phyloP scores from a whole-genome alignment of 139 green algal genomes.

The Dunaliella primolecta region DNA sequence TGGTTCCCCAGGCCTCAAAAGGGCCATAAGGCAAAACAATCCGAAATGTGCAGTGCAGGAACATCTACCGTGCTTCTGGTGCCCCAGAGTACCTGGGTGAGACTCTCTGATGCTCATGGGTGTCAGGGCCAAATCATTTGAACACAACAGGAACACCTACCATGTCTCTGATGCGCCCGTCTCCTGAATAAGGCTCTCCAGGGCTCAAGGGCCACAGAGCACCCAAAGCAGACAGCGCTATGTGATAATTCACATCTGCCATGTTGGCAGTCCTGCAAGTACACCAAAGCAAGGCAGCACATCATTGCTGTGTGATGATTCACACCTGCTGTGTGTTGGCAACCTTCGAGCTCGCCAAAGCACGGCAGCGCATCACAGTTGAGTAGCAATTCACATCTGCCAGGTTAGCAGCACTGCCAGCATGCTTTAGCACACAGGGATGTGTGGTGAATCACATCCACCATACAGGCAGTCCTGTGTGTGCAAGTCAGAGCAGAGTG shows the following conservation, averaged over 20 bases:
- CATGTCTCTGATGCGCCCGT: constrained; percentile 34
- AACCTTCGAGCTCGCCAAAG: too few species aligned
- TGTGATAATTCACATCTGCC: constrained; percentile 25
- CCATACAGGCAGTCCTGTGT: background rate
- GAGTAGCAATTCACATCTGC: background rate
- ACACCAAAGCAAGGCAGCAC: too few species aligned
- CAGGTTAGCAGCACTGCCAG: background rate
- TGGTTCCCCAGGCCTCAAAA: constrained; percentile 27
- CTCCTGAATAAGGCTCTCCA: constrained; percentile 15
- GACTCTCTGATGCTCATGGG: constrained; percentile 24
- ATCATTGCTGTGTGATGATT: too few species aligned
- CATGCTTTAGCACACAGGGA: too few species aligned
- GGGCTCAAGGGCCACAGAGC: constrained; percentile 36
- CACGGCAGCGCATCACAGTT: too few species aligned
- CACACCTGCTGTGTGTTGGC: too few species aligned
- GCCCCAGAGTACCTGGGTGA: constrained; percentile 3
- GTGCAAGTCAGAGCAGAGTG: too few species aligned
- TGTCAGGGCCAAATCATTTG: constrained; percentile 22
- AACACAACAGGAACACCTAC: constrained; percentile 5
- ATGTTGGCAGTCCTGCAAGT: constrained; percentile 12
- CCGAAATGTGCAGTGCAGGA: too few species aligned
- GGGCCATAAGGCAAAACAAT: constrained; percentile 38
- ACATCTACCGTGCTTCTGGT: constrained; percentile 33
- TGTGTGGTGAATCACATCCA: too few species aligned
- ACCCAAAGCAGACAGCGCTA: constrained; percentile 20